Conservation (phyloP, 352 stramenopile species). For the Phytophthora podocarpi region DNA sequence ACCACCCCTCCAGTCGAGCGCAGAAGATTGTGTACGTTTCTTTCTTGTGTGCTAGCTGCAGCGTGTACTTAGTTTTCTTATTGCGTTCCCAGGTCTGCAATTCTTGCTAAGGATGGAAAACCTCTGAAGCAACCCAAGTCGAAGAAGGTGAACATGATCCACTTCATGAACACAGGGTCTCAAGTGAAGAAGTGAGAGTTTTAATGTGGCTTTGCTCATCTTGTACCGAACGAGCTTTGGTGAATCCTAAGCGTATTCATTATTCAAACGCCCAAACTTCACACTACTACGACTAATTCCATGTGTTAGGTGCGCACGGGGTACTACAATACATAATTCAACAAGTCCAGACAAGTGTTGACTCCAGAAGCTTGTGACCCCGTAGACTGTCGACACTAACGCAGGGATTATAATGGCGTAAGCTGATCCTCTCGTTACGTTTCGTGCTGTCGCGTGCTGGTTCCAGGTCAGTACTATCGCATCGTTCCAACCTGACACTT, state of each 20-base stretch:
- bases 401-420: too few species aligned
- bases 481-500: too few species aligned
- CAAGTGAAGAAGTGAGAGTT: slow-evolving; percentile 28
- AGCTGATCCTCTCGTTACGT: too few species aligned
- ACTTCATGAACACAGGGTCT: slow-evolving; percentile 69
- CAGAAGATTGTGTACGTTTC: slow-evolving; percentile 64
- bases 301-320: too few species aligned
- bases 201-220: not conserved
- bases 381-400: too few species aligned
- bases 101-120: slow-evolving; percentile 33
- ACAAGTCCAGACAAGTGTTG: too few species aligned
- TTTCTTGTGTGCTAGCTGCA: slow-evolving; percentile 1
- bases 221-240: not conserved
- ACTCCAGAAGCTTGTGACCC: too few species aligned
- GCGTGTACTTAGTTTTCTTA: slow-evolving; percentile 1
- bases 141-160: slow-evolving; percentile 85
- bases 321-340: too few species aligned
- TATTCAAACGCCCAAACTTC: too few species aligned
- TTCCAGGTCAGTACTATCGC: too few species aligned
- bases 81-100: slow-evolving; percentile 35
- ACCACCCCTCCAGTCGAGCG: slow-evolving; percentile 37
- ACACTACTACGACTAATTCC: too few species aligned
- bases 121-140: slow-evolving; percentile 34
- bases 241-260: not conserved
- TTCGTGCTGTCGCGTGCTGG: too few species aligned